Conservation (phyloP, 129 eudicot species). For the Oenanthe sinensis region DNA sequence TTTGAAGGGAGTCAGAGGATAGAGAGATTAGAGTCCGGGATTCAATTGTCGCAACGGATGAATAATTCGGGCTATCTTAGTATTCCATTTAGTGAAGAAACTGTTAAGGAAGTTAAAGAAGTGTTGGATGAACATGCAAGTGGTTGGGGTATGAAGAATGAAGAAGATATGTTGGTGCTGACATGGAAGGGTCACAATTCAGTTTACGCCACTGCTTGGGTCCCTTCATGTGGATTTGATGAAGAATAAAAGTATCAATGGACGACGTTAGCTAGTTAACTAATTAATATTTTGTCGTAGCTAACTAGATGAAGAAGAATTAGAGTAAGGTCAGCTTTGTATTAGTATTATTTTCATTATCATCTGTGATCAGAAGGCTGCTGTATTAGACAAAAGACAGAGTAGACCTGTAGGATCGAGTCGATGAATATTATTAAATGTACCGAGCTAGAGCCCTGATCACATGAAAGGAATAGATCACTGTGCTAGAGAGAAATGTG, state of each 20-base stretch:
- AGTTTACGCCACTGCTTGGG: conserved; percentile 62
- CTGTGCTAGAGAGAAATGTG: background rate
- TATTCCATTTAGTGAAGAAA: conserved; percentile 59
- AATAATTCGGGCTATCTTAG: conserved; percentile 38
- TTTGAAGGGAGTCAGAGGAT: conserved; percentile 59
- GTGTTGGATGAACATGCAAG: conserved; percentile 91
- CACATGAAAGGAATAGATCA: conserved; percentile 14
- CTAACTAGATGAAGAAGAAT: background rate
- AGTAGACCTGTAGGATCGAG: conserved; percentile 7
- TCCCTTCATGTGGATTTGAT: conserved; percentile 41
- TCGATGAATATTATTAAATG: background rate
- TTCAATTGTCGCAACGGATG: conserved; percentile 50
- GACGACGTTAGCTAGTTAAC: conserved; percentile 10
- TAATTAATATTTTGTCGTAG: background rate
- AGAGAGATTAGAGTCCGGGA: conserved; percentile 59
- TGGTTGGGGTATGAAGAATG: conserved; percentile 86
- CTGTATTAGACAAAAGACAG: conserved; percentile 13
- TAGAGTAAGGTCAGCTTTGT: background rate
- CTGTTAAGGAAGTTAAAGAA: conserved; percentile 47
- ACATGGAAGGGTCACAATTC: conserved; percentile 87
- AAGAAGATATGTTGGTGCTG: conserved; percentile 59
- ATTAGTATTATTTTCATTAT: background rate
- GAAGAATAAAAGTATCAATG: conserved; percentile 10
- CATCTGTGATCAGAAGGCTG: conserved; percentile 23
- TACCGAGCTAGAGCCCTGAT: conserved; percentile 3